Base-by-base conservation (phyloP, 768 basidiomycete genomes). In the Lactarius vividus region DNA sequence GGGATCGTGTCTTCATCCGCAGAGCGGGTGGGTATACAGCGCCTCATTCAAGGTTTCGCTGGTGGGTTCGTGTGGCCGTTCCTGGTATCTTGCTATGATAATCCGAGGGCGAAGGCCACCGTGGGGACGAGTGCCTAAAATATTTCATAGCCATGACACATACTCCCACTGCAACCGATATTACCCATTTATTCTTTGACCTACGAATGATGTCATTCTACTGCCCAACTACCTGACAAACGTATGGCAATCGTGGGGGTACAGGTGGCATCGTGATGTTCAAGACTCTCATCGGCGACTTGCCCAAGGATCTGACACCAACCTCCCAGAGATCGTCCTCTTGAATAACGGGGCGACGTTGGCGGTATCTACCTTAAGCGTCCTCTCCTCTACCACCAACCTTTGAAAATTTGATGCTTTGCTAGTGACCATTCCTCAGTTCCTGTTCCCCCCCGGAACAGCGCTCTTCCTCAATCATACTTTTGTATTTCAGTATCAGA, bases 191-290 rank as follows among this genome's bases (percentile, higher is more conserved):
- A 31, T n/a, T n/a, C n/a, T n/a, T n/a, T n/a, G n/a, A n/a, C n/a
- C 31, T 3, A 31, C 33, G 33, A 35, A 35, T 35, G 10, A 10
- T 9, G 11, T 35, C 11, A 11, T 37, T 35, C 33, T 33, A 6
- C 33, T 33, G 35, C 35, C 11, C 20, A 31, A 37, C 10, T 62
- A 44, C 65, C 70, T 52, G 63, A 71, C 1, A 86, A 84, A 74
- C 80, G 80, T 5, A 82, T 88, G 59, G 85, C 53, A 20, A 80
- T 87, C 58, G 77, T 88, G 23, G 80, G 8, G 85, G 84, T 0
- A 85, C 81, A 35, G 35, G 35, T 35, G 35, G 35, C 33, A 33
- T 33, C 10, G 33, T 33, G 33, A 33, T 10, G 33, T 11, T 35
- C 35, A 35, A 35, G 35, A 35, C 35, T 11, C 35, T 35, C 35